Base-by-base conservation (phyloP, 495 filamentous ascomycete species). In the Pyrenopolyporus hunteri region DNA sequence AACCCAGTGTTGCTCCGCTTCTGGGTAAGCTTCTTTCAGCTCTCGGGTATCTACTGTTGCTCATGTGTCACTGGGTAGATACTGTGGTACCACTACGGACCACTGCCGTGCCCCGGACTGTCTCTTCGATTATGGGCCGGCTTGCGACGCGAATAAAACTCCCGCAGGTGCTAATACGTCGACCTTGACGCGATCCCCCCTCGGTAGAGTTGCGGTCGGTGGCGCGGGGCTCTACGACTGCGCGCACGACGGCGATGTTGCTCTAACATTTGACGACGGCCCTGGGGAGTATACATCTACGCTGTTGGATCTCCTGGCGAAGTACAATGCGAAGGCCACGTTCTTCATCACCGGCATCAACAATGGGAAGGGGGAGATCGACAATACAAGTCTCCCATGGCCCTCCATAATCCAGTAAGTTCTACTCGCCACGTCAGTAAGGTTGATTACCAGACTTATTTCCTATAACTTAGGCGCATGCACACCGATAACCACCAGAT, bases 301-400 rank as follows among this genome's bases (percentile, higher is more conserved):
- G 45, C 78, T 92, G 19, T 76, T 92, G 22, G 83, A 91, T 66
- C 72, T 88, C 31, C 81, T 92, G 23, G 82, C 83, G 42, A 71
- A 70, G 33, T 88, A 85, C 63, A 74, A 79, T 19, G 85, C 83
- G 6, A 88, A 87, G 48, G 87, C 83, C 1, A 89, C 87, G 3
- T 90, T 90, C 69, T 89, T 89, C 68, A 73, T 90, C 57, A 87
- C 83, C 5, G 87, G 87, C 2, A 81, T 82, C 73, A 89, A 88
- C 63, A 80, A 82, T 36, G 80, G 79, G 53, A 87, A 86, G 63
- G 86, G 85, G 2, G 59, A 80, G 29, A 87, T 88, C 33, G 57
- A 71, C 19, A 55, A 69, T 25, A 47, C 67, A 0, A 69, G 59
- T 36, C 58, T 68, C n/a, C 46, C 23, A 5, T 75, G 68, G 57